Percentiles rank a stretch among this genome's conserved stretches.
Conservation (phyloP, 2,329 filamentous ascomycete genomes). For the Cryphonectria carpinicola region DNA sequence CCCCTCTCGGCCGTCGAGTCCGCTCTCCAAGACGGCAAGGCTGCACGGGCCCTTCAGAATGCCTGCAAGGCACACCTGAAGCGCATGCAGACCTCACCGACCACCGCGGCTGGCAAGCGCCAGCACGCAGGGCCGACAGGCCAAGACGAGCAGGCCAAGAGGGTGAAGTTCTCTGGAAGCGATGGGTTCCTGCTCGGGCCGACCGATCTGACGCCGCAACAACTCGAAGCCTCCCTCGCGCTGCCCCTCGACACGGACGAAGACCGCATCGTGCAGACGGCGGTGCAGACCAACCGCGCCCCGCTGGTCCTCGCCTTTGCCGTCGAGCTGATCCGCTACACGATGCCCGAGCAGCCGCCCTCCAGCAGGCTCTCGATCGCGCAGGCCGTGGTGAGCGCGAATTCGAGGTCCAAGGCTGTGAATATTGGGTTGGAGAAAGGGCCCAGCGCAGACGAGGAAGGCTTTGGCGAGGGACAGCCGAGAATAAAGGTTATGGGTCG, state of each 20-base stretch:
- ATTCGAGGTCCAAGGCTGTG: slow-evolving; percentile 76
- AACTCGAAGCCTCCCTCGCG: slow-evolving; percentile 65
- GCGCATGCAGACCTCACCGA: slow-evolving; percentile 33
- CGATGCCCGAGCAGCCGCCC: slow-evolving; percentile 82
- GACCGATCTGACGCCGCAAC: slow-evolving; percentile 51
- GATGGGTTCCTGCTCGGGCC: slow-evolving; percentile 37
- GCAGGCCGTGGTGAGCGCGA: slow-evolving; percentile 82
- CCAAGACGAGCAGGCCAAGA: slow-evolving; percentile 37
- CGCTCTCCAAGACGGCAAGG: slow-evolving; percentile 53
- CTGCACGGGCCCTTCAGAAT: slow-evolving; percentile 54
- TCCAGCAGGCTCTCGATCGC: slow-evolving; percentile 84
- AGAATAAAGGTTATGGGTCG: slow-evolving; percentile 73
- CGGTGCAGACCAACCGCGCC: slow-evolving; percentile 76
- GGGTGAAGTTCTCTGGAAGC: slow-evolving; percentile 35
- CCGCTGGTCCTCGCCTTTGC: slow-evolving; percentile 83
- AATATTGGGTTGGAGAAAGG: slow-evolving; percentile 73
- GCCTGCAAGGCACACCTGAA: slow-evolving; percentile 60
- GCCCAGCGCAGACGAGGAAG: slow-evolving; percentile 68
- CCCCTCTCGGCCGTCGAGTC: slow-evolving; percentile 48
- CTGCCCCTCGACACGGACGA: slow-evolving; percentile 64
- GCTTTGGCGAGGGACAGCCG: slow-evolving; percentile 77
- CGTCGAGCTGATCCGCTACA: slow-evolving; percentile 72
- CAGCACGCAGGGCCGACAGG: slow-evolving; percentile 32
- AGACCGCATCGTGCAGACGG: slow-evolving; percentile 59
- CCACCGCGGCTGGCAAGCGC: slow-evolving; percentile 38